A percentile compares a stretch with the other conserved stretches of the same genome.
Conservation (phyloP, 225 moss, liverwort and hornwort genomes). For the Sphagnum contortum region DNA sequence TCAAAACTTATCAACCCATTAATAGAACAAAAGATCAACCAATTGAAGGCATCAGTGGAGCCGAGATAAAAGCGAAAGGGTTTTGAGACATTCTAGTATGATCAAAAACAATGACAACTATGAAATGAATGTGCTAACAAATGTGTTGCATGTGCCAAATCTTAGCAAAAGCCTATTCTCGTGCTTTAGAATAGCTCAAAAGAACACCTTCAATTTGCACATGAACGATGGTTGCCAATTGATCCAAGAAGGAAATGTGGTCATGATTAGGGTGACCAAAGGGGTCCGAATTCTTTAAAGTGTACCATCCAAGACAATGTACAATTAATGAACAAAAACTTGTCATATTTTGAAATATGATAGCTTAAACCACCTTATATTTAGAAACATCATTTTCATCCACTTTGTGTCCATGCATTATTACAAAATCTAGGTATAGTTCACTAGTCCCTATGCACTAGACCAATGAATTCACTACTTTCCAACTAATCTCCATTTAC, state of each 20-base stretch:
- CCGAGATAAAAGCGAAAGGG: neutral
- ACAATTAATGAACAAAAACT: too few relatives aligned
- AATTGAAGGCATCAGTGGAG: too few relatives aligned
- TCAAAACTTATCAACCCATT: neutral
- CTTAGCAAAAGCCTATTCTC: neutral
- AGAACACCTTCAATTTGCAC: neutral
- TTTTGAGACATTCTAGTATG: neutral
- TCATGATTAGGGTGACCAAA: neutral
- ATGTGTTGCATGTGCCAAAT: neutral
- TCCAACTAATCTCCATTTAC: too few relatives aligned
- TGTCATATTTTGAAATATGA: too few relatives aligned
- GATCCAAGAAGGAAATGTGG: neutral
- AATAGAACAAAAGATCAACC: neutral
- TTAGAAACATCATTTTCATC: too few relatives aligned
- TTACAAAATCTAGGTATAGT: too few relatives aligned
- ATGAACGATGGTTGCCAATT: constrained; percentile 1
- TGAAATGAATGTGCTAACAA: neutral
- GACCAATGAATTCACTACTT: too few relatives aligned
- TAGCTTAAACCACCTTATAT: too few relatives aligned
- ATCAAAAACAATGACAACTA: neutral
- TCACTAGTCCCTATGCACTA: too few relatives aligned
- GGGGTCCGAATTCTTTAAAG: neutral
- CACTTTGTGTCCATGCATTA: too few relatives aligned
- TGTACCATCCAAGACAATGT: too few relatives aligned
- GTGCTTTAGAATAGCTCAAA: neutral